Evolutionary conservation across 2,329 filamentous ascomycete genomes (phyloP), one percentile per base, ranked within the genome.

Genomic region (Alternaria sp.): DNA sequence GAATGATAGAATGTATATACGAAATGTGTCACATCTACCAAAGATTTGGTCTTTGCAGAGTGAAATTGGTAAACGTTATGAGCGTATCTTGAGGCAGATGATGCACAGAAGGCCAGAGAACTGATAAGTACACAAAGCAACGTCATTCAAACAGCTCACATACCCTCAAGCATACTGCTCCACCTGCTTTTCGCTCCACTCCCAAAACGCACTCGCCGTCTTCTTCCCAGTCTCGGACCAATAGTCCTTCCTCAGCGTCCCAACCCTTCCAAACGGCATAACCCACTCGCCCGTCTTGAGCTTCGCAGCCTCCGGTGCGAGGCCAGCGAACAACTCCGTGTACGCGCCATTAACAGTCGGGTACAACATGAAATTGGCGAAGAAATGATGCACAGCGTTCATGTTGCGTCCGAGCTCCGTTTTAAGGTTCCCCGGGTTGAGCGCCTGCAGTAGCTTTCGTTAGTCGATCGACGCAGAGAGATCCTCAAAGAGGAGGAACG

Each of bases 181-280:
- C 17, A 72, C 67, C 61, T 73, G 65, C 55, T 81, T 76, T 59
- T 84, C 83, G 25, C 74, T 77, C 82, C 82, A 85, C 8, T 81
- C 76, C 82, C 82, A 85, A 59, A 85, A 83, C 52, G 77, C 73
- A 46, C 74, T 65, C 3, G 77, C 80, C 43, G 78, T 73, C 1
- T 78, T 81, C 5, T 72, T 58, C 2, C 67, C 61, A 62, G 4
- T 75, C 77, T 8, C 74, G 3, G 73, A 66, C 5, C 70, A 70
- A 12, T 82, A 40, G 57, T 75, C 71, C 9, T 63, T 56, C 11
- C 69, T 59, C 17, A 74, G 28, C 19, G 30, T 3, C 9, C 50
- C 32, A 4, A 69, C 56, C 12, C 81, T 72, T 9, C 85, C 85
- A 82, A 83, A 87, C 2, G 85, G 84, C 53, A 84, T 47, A 28